Base-by-base conservation (phyloP, 2,329 filamentous ascomycete genomes). In the Mycocentrospora acerina region DNA sequence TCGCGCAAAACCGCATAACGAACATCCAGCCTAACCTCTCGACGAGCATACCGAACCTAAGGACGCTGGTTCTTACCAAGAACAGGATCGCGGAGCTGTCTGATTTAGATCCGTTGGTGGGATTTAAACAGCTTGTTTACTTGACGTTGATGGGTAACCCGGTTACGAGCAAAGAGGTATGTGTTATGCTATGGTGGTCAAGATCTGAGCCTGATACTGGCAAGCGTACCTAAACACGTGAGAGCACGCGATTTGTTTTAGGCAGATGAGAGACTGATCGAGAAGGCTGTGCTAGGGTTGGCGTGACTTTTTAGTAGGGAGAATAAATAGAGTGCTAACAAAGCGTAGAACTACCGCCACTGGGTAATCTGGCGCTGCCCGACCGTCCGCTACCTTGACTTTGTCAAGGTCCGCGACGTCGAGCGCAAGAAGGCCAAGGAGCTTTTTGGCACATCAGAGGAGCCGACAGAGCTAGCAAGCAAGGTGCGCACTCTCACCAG, bases 341-440 rank as follows among this genome's bases (percentile, higher is more conserved):
- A 13, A 8, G 7, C 4, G 24, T 46, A 96, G 89, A 75, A 96
- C 70, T 98, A 97, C 72, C 85, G 93, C 36, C 85, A 86, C 66
- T 98, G 88, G 85, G 74, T 95, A 18, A 80, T 98, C 44, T 96
- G 88, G 86, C 81, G 85, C 48, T 88, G 86, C 64, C 90, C 89
- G 1, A 79, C 77, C 4, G 82, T 98, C 29, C 84, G 91, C 29
- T 97, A 95, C 69, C 78, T 98, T 32, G 93, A 98, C 70, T 96
- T 89, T 66, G 78, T 82, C 55, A 95, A 95, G 70, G 90, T 98
- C 33, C 94, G 89, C 69, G 82, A 93, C 49, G 82, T 79, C 0
- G 93, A 98, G 76, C 82, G 90, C 29, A 72, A 80, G 49, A 80
- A 83, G 55, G 89, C 89, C 0, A 76, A 71, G 13, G 85, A 91